Evolutionary conservation across 495 filamentous ascomycete species (phyloP), one percentile per base, ranked within the genome.

Genomic region (Tuber brumale): DNA sequence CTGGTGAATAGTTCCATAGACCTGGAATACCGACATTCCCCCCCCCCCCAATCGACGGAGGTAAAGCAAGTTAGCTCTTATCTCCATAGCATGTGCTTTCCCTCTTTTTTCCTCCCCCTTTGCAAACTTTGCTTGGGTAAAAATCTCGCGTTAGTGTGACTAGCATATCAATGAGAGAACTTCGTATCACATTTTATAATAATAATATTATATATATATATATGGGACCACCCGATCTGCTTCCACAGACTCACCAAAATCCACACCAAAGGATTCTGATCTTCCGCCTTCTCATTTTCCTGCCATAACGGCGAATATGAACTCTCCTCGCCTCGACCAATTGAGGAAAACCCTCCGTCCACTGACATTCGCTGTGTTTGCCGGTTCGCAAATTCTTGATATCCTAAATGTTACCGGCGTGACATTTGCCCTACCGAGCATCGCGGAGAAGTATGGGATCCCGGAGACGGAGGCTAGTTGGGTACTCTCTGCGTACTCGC

Each of bases 391-490:
- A 43, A 77, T 77, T 27, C 76, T 77, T 10, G 76, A 77, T 43
- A 48, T 77, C 39, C 61, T 77, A 37, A 77, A 77, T 69, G 76
- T 77, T 23, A 77, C 76, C 61, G 76, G 76, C 39, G 72, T 77
- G 70, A 77, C 76, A 19, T 77, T 77, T 71, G 76, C 76, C 43
- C 71, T 77, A 27, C 76, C 76, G 14, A 71, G 76, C n/a, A 77
- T 77, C 43, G 46, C 66, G 31, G 37, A 77, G 37, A 77, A 74
- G 31, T 77, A 77, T 39, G 74, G 71, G 21, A 77, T 77, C 44
- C 74, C 72, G 6, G 76, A 77, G 37, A 73, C 76, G 39, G 76
- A 77, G 66, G 76, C 76, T n/a, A 77, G 76, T 48, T 77, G 76
- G 72, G 76, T 77, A 8, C 51, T 77, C 23, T 77, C 76, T 44